These are phyloP conservation scores for Crithidia brevicula DNA, from an alignment of 208 protist species.

Conservation along the genomic window DNA sequence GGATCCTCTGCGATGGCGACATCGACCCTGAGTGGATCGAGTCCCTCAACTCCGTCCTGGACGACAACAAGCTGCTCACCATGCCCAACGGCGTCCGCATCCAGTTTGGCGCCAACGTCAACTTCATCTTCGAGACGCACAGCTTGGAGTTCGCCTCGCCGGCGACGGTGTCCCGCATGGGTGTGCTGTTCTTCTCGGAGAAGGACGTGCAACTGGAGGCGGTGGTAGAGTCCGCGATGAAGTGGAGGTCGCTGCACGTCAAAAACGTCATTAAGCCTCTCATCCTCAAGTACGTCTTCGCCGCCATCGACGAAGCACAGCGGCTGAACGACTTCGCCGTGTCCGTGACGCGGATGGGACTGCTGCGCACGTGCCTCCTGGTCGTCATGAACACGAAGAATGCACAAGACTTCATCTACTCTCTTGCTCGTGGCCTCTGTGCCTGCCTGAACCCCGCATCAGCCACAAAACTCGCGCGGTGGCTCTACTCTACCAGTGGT, in stretches of 20 bases:
- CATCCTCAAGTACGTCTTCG: conserved; percentile 84
- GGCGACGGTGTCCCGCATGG: conserved; percentile 98
- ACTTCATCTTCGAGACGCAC: conserved; percentile 98
- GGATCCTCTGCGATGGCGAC: conserved; percentile 97
- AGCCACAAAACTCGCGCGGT: conserved; percentile 66
- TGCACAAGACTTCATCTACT: conserved; percentile 77
- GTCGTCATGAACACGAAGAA: conserved; percentile 62
- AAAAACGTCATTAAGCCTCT: conserved; percentile 59
- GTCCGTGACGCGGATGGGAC: conserved; percentile 90
- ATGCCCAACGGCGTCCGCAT: conserved; percentile 98
- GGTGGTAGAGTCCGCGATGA: conserved; percentile 86
- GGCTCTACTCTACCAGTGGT: conserved; percentile 83
- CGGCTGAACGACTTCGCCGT: conserved; percentile 77
- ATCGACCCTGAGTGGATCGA: conserved; percentile 99
- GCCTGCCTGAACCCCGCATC: conserved; percentile 55
- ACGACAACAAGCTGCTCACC: conserved; percentile 98
- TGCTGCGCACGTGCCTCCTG: conserved; percentile 87
- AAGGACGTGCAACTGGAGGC: conserved; percentile 91
- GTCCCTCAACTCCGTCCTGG: conserved; percentile 98
- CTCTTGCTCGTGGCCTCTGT: conserved; percentile 67
- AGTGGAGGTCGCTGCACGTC: conserved; percentile 39
- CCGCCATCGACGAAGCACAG: conserved; percentile 73
- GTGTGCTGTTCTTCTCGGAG: conserved; percentile 96
- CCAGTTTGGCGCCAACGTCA: conserved; percentile 95
- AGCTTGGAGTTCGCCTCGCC: conserved; percentile 98